Evolutionary conservation across 1,284 basidiomycete genomes (phyloP).

Genomic region (Termitomyces sp.): DNA sequence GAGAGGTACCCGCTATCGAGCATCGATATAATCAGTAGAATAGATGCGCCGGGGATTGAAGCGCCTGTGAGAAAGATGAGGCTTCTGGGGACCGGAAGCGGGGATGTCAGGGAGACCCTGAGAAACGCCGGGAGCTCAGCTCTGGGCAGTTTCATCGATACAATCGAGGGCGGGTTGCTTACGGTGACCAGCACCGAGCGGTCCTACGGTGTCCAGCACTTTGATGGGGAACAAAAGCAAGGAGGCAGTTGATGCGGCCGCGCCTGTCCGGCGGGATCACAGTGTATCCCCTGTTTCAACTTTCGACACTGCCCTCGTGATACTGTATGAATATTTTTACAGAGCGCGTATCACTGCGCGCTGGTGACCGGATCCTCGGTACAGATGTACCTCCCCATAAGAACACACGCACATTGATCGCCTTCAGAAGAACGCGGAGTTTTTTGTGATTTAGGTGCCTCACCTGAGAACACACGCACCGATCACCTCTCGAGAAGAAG

Average conservation of each 20-base stretch:
- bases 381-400: no score
- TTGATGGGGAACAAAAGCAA: constrained; percentile 8
- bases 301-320: no score
- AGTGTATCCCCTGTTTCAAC: no score
- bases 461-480: no score
- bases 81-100: constrained; percentile 20
- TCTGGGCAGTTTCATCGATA: constrained; percentile 12
- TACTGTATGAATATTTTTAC: no score
- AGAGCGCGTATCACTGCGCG: no score
- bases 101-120: constrained; percentile 8
- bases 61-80: constrained; percentile 26
- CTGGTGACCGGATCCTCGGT: no score
- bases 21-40: constrained; percentile 27
- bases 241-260: background rate
- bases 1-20: constrained; percentile 32
- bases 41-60: constrained; percentile 22
- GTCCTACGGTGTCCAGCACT: constrained; percentile 26
- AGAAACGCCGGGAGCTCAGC: constrained; percentile 17
- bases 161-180: constrained; percentile 7
- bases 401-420: no score
- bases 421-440: no score
- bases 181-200: constrained; percentile 21
- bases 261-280: no score
- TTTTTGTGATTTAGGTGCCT: no score
- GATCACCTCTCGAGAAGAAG: no score